Base-by-base conservation (phyloP, 2,329 filamentous ascomycete species). In the Fusarium nodosum region DNA sequence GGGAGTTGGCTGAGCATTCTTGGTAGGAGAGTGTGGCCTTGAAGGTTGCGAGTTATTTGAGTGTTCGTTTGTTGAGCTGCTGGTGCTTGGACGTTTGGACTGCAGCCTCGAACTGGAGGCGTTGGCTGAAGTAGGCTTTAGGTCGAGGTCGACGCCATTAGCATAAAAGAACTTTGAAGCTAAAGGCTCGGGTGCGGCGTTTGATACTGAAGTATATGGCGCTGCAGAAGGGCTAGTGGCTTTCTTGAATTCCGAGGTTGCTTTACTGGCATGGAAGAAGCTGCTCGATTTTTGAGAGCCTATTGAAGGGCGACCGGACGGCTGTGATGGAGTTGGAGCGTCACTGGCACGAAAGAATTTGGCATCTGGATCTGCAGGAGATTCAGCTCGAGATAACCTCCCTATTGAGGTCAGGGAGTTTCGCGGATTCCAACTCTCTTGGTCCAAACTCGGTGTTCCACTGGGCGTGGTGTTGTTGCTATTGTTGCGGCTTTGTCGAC, bases 321-420 rank as follows among this genome's bases (percentile, higher is more conserved):
- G 33, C 80, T 80, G 30, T 81, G 75, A 52, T 75, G 73, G 53
- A 74, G 83, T 79, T 72, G 87, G 90, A 39, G 87, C 91, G 72
- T 97, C 93, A 77, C 90, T 93, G 30, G 94, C 96, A 77, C 97
- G 94, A 78, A 99, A 97, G 85, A 98, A 98, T 82, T 93, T 95
- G 73, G 74, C 78, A 72, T 76, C 66, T 62, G 73, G 53, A 22
- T 76, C 72, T 54, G 76, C 65, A 53, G 79, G 38, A 16, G 71
- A 61, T 34, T 75, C 75, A 31, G 31, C 69, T 58, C 54, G 80
- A 45, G 69, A 45, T 15, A 66, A 46, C 50, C 75, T 74, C n/a
- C 66, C 78, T 2, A 69, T 26, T 12, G 62, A 68, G n/a, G 72
- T 72, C 16, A 79, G 72, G 22, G 76, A 77, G n/a, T 81, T 73